A percentile compares a stretch with the other conserved stretches of the same genome.
Conservation (phyloP, 2,329 filamentous ascomycete species). For the Fusarium sp. region DNA sequence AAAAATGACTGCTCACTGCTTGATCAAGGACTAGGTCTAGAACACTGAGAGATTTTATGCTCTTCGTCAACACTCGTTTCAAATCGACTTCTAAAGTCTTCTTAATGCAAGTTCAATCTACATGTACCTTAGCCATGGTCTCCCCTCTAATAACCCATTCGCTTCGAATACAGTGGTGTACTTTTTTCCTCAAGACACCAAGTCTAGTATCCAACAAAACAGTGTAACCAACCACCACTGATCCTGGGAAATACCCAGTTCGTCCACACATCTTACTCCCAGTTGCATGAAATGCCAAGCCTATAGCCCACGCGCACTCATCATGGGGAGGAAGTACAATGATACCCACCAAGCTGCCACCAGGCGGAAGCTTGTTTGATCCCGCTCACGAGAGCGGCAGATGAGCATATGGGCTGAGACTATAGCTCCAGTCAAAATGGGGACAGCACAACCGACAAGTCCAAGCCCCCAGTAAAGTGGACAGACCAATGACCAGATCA, state of each 20-base stretch:
- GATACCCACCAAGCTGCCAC: conserved; percentile 33
- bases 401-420: conserved; percentile 30
- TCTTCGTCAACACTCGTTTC: neutral
- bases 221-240: rapidly evolving
- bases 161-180: too few relatives aligned
- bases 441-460: neutral
- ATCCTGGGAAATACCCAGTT: too few relatives aligned
- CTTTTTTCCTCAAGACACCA: too few relatives aligned
- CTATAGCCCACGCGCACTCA: conserved; percentile 10
- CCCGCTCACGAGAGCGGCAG: neutral
- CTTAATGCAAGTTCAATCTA: neutral
- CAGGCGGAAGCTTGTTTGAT: conserved; percentile 26
- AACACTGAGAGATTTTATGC: too few relatives aligned
- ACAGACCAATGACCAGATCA: conserved; percentile 31
- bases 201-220: rapidly evolving
- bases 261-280: neutral
- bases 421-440: neutral
- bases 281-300: neutral
- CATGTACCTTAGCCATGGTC: neutral
- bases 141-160: too few relatives aligned
- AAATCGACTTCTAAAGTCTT: neutral
- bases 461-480: conserved; percentile 27
- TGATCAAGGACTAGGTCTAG: too few relatives aligned
- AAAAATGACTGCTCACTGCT: neutral
- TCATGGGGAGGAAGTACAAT: conserved; percentile 28